Evolutionary conservation across 352 stramenopile genomes (phyloP), one percentile per base, ranked within the genome.

Genomic region (Globisporangium emineosum): DNA sequence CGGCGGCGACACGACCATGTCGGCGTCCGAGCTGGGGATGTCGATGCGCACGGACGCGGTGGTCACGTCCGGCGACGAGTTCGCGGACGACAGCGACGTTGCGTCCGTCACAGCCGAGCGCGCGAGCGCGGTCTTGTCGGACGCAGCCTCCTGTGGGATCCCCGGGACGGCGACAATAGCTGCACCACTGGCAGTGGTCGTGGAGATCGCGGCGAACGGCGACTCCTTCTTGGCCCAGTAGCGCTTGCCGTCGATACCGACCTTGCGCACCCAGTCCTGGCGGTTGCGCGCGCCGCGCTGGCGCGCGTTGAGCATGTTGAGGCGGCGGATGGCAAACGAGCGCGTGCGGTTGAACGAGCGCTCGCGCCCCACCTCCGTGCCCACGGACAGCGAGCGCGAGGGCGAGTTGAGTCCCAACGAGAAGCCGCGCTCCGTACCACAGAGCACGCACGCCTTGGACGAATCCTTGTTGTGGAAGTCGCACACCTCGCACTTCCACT

Each of bases 381-480:
- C 73, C 5, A 88, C 68, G 3, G 79, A 70, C 1, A 79, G 67
- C 15, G 62, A 64, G 19, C 72, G 72, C 10, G 67, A 66, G 10
- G 82, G 83, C 17, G 82, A 89, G 53, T 71, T 67, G 1, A 90
- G 71, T 0, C 84, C 84, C 9, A 95, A 73, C 53, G 76, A 86
- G 68, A 95, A 95, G 47, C 86, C 86, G 45, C 78, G 76, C 64
- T 95, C 86, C 19, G 86, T 95, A 64, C 86, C 86, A 54, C 86
- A 95, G 2, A 95, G 68, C 43, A 93, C 81, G 62, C 86, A 95
- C 19, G 76, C 51, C 69, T 89, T 90, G 63, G 76, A 49, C 54
- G 81, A 92, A 30, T 78, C 76, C 67, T 95, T 95, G 75, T 95
- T 95, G 72, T 93, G 81, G 67, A 95, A 95, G 70, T 95, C 86